Percentiles rank a stretch among this genome's conserved stretches.
Evolutionary conservation across 345 rosid genomes (phyloP).

Genomic region (Pistacia atlantica): DNA sequence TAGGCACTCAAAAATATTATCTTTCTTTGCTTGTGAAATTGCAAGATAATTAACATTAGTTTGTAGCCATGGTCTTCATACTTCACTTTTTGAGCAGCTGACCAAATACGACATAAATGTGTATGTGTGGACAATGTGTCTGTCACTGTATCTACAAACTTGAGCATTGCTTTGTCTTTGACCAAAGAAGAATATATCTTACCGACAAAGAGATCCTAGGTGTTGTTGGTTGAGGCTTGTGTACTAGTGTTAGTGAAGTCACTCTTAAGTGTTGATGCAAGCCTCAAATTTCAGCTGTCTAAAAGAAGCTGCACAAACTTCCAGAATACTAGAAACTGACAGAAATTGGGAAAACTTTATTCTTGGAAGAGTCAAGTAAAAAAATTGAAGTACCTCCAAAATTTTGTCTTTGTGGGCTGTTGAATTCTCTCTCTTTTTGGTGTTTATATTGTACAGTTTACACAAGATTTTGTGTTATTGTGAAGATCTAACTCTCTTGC

Average conservation of each 20-base stretch:
- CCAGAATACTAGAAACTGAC: neutral
- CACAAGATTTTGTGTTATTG: too few relatives aligned
- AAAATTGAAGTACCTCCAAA: neutral
- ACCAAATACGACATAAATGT: neutral
- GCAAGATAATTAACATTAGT: neutral
- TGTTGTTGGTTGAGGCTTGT: neutral
- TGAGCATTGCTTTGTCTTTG: neutral
- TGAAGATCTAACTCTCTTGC: too few relatives aligned
- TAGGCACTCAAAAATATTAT: neutral
- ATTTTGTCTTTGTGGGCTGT: too few relatives aligned
- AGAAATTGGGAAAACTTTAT: neutral
- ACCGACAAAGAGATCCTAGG: neutral
- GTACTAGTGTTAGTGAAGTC: neutral
- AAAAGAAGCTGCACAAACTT: neutral
- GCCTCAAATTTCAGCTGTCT: neutral
- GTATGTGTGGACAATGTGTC: neutral
- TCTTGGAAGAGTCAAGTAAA: neutral
- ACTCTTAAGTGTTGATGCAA: neutral
- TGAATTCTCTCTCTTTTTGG: too few relatives aligned
- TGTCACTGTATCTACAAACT: neutral
- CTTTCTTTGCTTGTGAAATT: neutral
- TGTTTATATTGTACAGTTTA: too few relatives aligned
- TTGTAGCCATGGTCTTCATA: neutral
- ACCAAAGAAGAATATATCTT: neutral
- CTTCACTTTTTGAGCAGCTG: neutral